Percentiles rank a stretch among this genome's conserved stretches.
Evolutionary conservation across 441 rosid genomes (phyloP).

Genomic region (Isatis lusitanica): DNA sequence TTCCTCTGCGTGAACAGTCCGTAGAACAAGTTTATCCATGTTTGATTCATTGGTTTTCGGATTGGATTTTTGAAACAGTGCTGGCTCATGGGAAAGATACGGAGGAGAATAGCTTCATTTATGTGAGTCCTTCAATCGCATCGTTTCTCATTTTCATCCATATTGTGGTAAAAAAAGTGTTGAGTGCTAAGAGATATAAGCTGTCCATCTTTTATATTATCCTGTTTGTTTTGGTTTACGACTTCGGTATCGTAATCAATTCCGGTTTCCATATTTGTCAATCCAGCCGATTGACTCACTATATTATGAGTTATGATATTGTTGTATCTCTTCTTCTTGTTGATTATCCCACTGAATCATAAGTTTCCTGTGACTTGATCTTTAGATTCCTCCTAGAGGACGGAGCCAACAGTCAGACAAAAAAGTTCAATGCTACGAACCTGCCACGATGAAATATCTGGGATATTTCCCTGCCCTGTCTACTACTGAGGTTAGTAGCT

Average conservation of each 20-base stretch:
- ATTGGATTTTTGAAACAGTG: constrained; percentile 44
- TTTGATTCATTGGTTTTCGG: constrained; percentile 1
- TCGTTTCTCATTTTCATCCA: constrained; percentile 9
- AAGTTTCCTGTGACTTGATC: not conserved
- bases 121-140: constrained; percentile 54
- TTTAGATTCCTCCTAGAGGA: constrained; percentile 92
- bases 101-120: constrained; percentile 81
- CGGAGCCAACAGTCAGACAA: constrained; percentile 78
- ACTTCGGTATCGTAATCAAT: not conserved
- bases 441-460: constrained; percentile 96
- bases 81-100: constrained; percentile 72
- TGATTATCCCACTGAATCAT: not conserved
- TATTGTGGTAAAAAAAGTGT: too few species aligned
- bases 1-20: not conserved
- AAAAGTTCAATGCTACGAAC: constrained; percentile 95
- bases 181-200: not conserved
- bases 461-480: constrained; percentile 80
- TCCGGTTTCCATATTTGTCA: constrained; percentile 13
- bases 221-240: not conserved
- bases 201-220: not conserved
- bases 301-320: not conserved
- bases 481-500: constrained; percentile 63
- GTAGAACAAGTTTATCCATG: not conserved
- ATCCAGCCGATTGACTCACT: constrained; percentile 2
- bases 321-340: not conserved